Evolutionary conservation across 495 filamentous ascomycete genomes (phyloP).

Genomic region (Penicillium salamii): DNA sequence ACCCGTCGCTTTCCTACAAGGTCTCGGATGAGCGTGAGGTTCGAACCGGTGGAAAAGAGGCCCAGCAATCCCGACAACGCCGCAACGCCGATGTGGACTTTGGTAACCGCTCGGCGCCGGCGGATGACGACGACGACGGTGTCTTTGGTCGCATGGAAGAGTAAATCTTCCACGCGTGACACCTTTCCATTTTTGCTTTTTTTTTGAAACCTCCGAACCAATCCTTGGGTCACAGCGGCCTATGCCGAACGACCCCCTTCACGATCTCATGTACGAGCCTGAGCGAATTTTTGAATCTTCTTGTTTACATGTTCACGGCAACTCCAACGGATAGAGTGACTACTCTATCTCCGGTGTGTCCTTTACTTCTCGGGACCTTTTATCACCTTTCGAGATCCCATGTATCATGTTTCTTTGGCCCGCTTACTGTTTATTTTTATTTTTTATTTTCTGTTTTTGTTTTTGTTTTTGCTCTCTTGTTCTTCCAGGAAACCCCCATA

Average conservation of each 20-base stretch:
- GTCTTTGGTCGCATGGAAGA: conserved; percentile 97
- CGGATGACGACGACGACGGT: conserved; percentile 91
- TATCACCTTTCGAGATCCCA: conserved; percentile 17
- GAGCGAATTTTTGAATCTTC: conserved; percentile 36
- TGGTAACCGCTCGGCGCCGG: conserved; percentile 59
- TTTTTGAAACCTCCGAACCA: conserved; percentile 4
- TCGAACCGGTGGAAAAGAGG: conserved; percentile 29
- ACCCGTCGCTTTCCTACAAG: conserved; percentile 49
- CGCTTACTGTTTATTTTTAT: conserved; percentile 17
- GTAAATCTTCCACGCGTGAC: conserved; percentile 37
- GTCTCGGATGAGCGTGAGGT: conserved; percentile 47
- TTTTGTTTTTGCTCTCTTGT: conserved; percentile 11
- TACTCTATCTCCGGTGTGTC: conserved; percentile 15
- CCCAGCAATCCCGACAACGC: conserved; percentile 45
- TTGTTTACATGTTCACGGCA: conserved; percentile 27
- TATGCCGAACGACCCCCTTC: conserved; percentile 19
- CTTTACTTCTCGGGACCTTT: conserved; percentile 21
- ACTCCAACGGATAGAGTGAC: conserved; percentile 16
- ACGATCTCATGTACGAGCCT: conserved; percentile 44
- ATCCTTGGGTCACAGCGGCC: background rate
- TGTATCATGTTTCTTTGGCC: conserved; percentile 34
- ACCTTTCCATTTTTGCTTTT: background rate
- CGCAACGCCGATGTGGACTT: conserved; percentile 77
- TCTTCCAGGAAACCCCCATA: conserved; percentile 22
- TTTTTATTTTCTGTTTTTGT: conserved; percentile 18